Evolutionary conservation across 129 eudicot genomes (phyloP).

Genomic region (Centaurea solstitialis): DNA sequence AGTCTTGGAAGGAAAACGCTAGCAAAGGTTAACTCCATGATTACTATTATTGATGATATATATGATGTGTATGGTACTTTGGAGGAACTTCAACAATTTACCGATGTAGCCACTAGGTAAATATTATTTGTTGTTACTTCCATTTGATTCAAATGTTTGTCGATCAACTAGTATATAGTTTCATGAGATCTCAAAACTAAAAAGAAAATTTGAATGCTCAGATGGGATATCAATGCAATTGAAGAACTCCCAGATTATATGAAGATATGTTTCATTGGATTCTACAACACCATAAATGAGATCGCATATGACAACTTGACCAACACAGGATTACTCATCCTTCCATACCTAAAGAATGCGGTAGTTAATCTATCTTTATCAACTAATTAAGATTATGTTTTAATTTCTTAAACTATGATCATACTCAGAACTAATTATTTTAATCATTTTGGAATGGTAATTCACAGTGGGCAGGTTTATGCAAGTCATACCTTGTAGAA

Average conservation of each 20-base stretch:
- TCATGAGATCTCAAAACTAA: background rate
- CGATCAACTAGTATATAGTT: background rate
- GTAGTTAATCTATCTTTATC: constrained; percentile 8
- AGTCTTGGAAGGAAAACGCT: constrained; percentile 23
- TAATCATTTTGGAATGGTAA: background rate
- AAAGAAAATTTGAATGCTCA: background rate
- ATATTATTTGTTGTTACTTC: no score
- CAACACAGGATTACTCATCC: background rate
- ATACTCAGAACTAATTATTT: background rate
- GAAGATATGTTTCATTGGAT: constrained; percentile 15
- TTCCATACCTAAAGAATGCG: constrained; percentile 27
- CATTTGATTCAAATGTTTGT: background rate
- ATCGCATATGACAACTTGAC: background rate
- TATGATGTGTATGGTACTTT: constrained; percentile 50
- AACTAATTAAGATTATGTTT: background rate
- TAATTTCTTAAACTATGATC: background rate
- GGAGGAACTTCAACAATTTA: constrained; percentile 42
- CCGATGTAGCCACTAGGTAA: constrained; percentile 30
- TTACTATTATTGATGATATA: constrained; percentile 45
- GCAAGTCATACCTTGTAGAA: constrained; percentile 34
- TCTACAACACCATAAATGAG: constrained; percentile 3
- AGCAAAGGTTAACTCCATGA: constrained; percentile 23
- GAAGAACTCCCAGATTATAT: constrained; percentile 21
- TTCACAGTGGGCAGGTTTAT: constrained; percentile 36
- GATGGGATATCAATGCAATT: constrained; percentile 26